These are phyloP conservation scores for Madurella fahalii DNA, from an alignment of 2,329 filamentous ascomycete genomes.

Conservation along the genomic window DNA sequence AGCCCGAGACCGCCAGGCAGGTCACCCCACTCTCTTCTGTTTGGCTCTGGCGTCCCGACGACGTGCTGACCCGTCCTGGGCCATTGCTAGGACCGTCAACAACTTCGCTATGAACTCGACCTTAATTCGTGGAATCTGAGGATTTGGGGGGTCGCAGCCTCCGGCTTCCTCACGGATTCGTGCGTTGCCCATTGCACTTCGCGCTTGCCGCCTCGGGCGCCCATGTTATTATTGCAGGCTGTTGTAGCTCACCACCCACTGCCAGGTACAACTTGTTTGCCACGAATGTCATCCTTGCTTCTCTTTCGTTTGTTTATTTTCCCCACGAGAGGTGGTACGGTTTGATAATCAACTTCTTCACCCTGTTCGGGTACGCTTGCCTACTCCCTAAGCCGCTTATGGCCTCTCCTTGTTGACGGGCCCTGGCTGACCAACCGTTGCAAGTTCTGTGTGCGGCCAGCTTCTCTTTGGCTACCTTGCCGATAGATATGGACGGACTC, in stretches of 20 bases:
- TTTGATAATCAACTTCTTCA: slow-evolving; percentile 49
- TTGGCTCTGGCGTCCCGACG: background rate
- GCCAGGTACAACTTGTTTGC: slow-evolving; percentile 51
- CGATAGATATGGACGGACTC: slow-evolving; percentile 51
- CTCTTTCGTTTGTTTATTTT: slow-evolving; percentile 51
- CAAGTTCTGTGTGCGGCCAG: slow-evolving; percentile 46
- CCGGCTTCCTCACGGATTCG: slow-evolving; percentile 52
- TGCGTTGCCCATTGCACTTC: slow-evolving; percentile 30
- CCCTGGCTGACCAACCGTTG: background rate
- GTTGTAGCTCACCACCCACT: background rate
- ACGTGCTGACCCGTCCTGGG: slow-evolving; percentile 6
- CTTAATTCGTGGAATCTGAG: slow-evolving; percentile 52
- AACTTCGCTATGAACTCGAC: slow-evolving; percentile 50
- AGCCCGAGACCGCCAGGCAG: slow-evolving; percentile 46
- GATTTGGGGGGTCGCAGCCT: slow-evolving; percentile 53
- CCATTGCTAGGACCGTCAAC: slow-evolving; percentile 43
- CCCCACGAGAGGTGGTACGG: slow-evolving; percentile 43
- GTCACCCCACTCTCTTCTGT: slow-evolving; percentile 17
- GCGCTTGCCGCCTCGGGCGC: no score
- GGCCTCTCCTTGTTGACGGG: background rate
- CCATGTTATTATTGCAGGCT: background rate
- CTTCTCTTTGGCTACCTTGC: slow-evolving; percentile 51
- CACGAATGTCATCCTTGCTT: slow-evolving; percentile 51
- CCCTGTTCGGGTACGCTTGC: slow-evolving; percentile 39
- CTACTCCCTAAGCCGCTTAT: background rate